A percentile compares a stretch with the other conserved stretches of the same genome.
Conservation (phyloP, 1,284 basidiomycete genomes). For the Ustilago vetiveriae region DNA sequence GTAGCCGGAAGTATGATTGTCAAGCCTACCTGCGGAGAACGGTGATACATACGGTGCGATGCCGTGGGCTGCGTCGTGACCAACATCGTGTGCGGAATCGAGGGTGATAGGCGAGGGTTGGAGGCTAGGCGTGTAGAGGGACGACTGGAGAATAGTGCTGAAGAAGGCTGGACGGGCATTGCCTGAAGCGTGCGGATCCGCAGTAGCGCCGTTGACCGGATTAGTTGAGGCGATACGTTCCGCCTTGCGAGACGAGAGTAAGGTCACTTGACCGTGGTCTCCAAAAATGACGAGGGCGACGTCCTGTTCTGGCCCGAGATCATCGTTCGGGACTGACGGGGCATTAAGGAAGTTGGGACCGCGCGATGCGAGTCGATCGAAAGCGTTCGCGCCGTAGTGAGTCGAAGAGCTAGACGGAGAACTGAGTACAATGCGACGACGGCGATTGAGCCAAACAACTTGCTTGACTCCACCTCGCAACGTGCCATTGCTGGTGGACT, state of each 20-base stretch:
- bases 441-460: slow-evolving; percentile 33
- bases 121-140: slow-evolving; percentile 27
- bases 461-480: slow-evolving; percentile 25
- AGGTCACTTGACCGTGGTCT: slow-evolving; percentile 27
- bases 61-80: not conserved
- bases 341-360: slow-evolving; percentile 18
- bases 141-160: slow-evolving; percentile 24
- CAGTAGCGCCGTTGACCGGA: not conserved
- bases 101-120: slow-evolving; percentile 41
- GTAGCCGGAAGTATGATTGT: not conserved
- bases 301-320: slow-evolving; percentile 21
- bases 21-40: not conserved
- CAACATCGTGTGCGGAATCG: slow-evolving; percentile 13
- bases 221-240: slow-evolving; percentile 9
- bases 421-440: slow-evolving; percentile 27
- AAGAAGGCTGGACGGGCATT: slow-evolving; percentile 7
- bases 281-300: slow-evolving; percentile 41
- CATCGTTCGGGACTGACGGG: slow-evolving; percentile 4
- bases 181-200: not conserved
- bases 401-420: slow-evolving; percentile 4
- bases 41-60: slow-evolving; percentile 3
- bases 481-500: not conserved
- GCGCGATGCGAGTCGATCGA: slow-evolving; percentile 22
- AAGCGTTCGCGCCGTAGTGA: slow-evolving; percentile 21
- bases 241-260: slow-evolving; percentile 25